Percentiles rank a stretch among this genome's conserved stretches.
phyloP scores from a whole-genome alignment of 176 grass and related monocot species.

The Oryza nivara region DNA sequence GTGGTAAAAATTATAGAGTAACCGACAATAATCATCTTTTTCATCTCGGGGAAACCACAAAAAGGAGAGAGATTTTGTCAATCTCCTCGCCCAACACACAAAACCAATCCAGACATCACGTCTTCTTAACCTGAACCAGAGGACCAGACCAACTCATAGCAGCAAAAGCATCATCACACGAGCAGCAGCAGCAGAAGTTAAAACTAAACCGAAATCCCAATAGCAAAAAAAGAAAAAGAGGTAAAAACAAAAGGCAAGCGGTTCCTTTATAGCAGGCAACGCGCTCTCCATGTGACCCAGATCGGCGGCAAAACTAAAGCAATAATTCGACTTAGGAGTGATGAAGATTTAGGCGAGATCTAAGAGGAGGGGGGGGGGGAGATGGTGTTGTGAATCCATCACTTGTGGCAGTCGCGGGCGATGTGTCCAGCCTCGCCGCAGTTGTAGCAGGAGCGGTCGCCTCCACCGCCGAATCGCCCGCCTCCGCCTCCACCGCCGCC shows the following conservation, averaged over 20 bases:
- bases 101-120: constrained; percentile 25
- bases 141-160: constrained; percentile 19
- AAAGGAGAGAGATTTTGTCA: constrained; percentile 5
- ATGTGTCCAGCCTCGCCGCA: constrained; percentile 84
- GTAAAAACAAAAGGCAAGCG: background rate
- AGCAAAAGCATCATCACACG: constrained; percentile 37
- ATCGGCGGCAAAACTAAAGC: constrained; percentile 59
- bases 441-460: constrained; percentile 79
- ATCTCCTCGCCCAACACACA: constrained; percentile 26
- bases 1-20: background rate
- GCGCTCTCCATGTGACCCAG: constrained; percentile 12
- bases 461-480: constrained; percentile 46
- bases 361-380: background rate
- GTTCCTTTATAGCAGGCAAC: constrained; percentile 19
- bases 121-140: constrained; percentile 18
- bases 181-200: background rate
- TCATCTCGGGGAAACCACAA: constrained; percentile 20
- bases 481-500: constrained; percentile 23
- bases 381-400: constrained; percentile 9
- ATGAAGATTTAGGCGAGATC: constrained; percentile 28
- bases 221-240: background rate
- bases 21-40: constrained; percentile 3
- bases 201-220: constrained; percentile 14
- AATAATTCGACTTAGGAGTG: background rate
- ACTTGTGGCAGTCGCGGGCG: constrained; percentile 72